phyloP scores from a whole-genome alignment of 495 filamentous ascomycete species.

The Podospora australis region DNA sequence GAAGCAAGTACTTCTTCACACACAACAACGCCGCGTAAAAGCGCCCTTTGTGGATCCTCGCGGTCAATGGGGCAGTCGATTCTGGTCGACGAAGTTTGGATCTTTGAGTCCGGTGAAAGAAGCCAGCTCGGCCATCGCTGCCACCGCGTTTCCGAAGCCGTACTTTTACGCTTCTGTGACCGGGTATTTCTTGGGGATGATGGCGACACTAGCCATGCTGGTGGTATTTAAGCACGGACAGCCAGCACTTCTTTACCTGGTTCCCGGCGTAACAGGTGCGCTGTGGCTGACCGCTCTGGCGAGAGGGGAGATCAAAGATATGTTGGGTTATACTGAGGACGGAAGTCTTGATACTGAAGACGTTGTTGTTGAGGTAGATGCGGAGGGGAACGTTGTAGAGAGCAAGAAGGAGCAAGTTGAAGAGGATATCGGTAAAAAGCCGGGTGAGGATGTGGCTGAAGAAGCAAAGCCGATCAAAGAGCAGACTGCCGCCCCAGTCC shows the following conservation, averaged over 20 bases:
- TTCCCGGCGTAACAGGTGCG: conserved; percentile 71
- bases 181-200: conserved; percentile 77
- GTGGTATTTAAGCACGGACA: conserved; percentile 74
- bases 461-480: conserved; percentile 4
- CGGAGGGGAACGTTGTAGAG: conserved; percentile 12
- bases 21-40: conserved; percentile 37
- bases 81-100: conserved; percentile 57
- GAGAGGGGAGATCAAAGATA: conserved; percentile 60
- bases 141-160: conserved; percentile 64
- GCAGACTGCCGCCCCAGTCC: too few species aligned
- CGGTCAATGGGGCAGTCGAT: conserved; percentile 74
- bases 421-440: conserved; percentile 1
- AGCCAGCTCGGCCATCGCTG: conserved; percentile 38
- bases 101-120: conserved; percentile 28
- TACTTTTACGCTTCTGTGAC: conserved; percentile 78
- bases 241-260: conserved; percentile 87
- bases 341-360: conserved; percentile 44
- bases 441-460: neutral
- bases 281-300: conserved; percentile 74
- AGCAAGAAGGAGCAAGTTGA: conserved; percentile 5
- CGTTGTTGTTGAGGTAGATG: conserved; percentile 37
- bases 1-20: too few species aligned
- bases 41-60: conserved; percentile 54
- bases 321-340: conserved; percentile 82
- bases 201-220: conserved; percentile 70